Evolutionary conservation across 2,329 filamentous ascomycete species (phyloP).

Genomic region (Malbranchea zuffiana): DNA sequence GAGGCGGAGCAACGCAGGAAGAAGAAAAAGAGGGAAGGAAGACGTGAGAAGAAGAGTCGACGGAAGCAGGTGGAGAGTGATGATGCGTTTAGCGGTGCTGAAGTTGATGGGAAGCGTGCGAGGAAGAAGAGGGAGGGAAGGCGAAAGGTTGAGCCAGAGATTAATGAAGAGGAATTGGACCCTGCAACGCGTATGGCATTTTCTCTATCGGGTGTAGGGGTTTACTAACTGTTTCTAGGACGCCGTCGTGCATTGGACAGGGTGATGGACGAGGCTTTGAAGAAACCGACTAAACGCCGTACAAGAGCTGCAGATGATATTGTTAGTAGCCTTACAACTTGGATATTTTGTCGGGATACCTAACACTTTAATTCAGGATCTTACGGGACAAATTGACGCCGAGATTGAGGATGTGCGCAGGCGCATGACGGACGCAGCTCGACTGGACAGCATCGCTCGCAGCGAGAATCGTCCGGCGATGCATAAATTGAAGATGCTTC

Average conservation of each 20-base stretch:
- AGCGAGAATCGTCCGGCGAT: slow-evolving; percentile 68
- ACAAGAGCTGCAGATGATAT: slow-evolving; percentile 75
- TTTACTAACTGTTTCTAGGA: slow-evolving; percentile 29
- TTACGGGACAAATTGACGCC: slow-evolving; percentile 81
- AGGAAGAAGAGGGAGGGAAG: slow-evolving; percentile 42
- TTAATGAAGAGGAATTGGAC: slow-evolving; percentile 66
- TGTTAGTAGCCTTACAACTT: slow-evolving; percentile 41
- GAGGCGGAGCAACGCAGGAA: slow-evolving; percentile 51
- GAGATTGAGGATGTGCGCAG: slow-evolving; percentile 80
- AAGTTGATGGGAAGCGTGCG: slow-evolving; percentile 44
- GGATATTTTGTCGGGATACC: slow-evolving; percentile 12
- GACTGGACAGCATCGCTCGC: slow-evolving; percentile 74
- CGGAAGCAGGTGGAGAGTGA: slow-evolving; percentile 56
- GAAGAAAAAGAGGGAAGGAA: slow-evolving; percentile 54
- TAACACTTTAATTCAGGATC: slow-evolving; percentile 48
- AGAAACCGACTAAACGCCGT: slow-evolving; percentile 62
- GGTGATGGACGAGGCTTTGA: slow-evolving; percentile 78
- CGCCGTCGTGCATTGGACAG: slow-evolving; percentile 73
- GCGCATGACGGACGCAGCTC: slow-evolving; percentile 81
- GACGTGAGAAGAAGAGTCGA: slow-evolving; percentile 53
- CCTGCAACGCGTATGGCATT: slow-evolving; percentile 63
- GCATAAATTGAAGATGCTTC: slow-evolving; percentile 87
- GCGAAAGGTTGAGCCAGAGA: slow-evolving; percentile 46
- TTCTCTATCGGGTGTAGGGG: not conserved
- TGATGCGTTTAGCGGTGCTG: slow-evolving; percentile 42